Conservation (phyloP, 306 rosid genomes). For the Malus asiatica region DNA sequence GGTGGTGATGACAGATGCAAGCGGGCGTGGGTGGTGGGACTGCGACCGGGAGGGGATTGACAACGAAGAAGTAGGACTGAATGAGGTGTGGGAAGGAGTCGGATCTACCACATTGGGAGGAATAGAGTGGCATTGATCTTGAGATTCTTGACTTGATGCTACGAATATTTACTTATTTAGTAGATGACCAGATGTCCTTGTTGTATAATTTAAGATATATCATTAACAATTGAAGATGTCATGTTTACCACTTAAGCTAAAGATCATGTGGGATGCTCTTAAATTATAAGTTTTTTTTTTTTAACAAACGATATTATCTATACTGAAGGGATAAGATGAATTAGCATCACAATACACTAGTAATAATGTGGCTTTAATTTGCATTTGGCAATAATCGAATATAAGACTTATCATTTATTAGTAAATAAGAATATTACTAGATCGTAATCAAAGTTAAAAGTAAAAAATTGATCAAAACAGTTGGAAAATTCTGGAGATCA, state of each 20-base stretch:
- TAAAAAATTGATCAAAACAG: no score
- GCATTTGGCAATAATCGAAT: accelerated
- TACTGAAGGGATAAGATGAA: accelerated
- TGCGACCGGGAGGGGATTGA: constrained; percentile 81
- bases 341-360: accelerated
- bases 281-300: no score
- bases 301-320: no score
- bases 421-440: accelerated
- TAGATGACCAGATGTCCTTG: no score
- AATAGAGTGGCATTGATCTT: constrained; percentile 65
- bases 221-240: no score
- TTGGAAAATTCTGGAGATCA: no score
- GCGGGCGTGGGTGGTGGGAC: constrained; percentile 97
- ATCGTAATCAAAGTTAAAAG: accelerated
- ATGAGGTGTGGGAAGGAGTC: constrained; percentile 94
- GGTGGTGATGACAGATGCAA: constrained; percentile 47
- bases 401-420: accelerated
- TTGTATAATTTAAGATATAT: no score
- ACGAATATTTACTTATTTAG: no score
- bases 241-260: no score
- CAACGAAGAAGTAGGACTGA: constrained; percentile 63
- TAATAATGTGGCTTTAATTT: no score
- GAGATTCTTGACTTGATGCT: no score
- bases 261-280: no score
- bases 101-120: constrained; percentile 90